Evolutionary conservation across 768 basidiomycete genomes (phyloP).

Genomic region (Neoboletus magnificus): DNA sequence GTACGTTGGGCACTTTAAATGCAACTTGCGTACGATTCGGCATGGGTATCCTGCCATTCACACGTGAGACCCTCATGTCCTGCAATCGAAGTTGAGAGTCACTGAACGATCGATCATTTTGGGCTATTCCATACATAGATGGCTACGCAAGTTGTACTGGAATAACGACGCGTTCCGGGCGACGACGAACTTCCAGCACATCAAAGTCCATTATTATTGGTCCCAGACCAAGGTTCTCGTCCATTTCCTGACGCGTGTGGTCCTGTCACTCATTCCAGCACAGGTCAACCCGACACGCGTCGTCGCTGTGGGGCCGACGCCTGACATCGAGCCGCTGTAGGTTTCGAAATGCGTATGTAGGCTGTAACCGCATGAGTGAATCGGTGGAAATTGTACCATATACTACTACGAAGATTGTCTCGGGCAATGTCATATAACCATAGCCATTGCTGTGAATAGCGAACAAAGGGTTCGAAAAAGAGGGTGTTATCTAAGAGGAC

Average conservation of each 20-base stretch:
- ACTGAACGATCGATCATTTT: not conserved
- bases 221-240: constrained; percentile 26
- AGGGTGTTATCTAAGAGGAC: not conserved
- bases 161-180: constrained; percentile 81
- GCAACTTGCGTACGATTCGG: constrained; percentile 83
- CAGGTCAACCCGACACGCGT: constrained; percentile 79
- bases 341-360: not conserved
- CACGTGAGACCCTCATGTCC: constrained; percentile 27
- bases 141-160: constrained; percentile 91
- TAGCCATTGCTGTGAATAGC: not conserved
- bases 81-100: not conserved
- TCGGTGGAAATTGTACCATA: not conserved
- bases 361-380: not conserved
- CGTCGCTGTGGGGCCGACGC: constrained; percentile 72
- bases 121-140: constrained; percentile 39
- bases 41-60: constrained; percentile 84
- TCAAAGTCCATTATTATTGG: constrained; percentile 44
- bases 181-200: constrained; percentile 85
- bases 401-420: constrained; percentile 9
- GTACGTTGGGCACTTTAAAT: constrained; percentile 92
- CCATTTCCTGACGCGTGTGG: not conserved
- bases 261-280: not conserved
- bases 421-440: not conserved
- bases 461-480: not conserved
- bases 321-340: constrained; percentile 61